phyloP scores from a whole-genome alignment of 2,329 filamentous ascomycete genomes.

The Phoma herbarum region DNA sequence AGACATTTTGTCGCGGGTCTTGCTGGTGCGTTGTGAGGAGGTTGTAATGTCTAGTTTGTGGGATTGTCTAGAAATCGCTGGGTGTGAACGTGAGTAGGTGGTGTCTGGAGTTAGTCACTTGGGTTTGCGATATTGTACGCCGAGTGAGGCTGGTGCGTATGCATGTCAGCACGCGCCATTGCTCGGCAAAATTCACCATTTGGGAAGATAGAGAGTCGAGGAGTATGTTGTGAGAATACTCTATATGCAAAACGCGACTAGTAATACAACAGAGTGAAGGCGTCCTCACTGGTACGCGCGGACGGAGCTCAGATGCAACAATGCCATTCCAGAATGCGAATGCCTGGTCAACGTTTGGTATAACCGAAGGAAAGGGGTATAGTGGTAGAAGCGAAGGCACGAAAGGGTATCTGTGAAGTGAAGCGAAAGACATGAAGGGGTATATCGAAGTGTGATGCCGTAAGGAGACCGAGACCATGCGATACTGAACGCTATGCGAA shows the following conservation, averaged over 20 bases:
- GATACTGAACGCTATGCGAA: neutral
- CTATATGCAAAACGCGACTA: neutral
- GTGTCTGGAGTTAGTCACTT: neutral
- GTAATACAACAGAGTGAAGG: neutral
- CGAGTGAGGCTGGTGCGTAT: neutral
- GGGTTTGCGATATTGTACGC: neutral
- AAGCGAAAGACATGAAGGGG: neutral
- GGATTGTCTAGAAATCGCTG: too few species aligned
- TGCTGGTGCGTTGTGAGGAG: neutral
- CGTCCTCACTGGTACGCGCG: neutral
- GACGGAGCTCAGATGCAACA: neutral
- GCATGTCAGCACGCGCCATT: constrained; percentile 18
- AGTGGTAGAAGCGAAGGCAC: constrained; percentile 1
- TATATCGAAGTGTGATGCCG: neutral
- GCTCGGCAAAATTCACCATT: neutral
- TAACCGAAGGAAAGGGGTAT: constrained; percentile 7
- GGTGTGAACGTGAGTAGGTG: neutral
- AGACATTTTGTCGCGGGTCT: neutral
- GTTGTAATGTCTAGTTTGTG: too few species aligned
- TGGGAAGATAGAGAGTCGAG: neutral
- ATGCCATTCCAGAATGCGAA: neutral
- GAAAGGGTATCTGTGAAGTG: constrained; percentile 4
- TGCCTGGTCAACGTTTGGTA: neutral
- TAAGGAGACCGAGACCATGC: neutral
- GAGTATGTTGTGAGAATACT: neutral